Conservation (phyloP, 2,329 filamentous ascomycete genomes). For the Dactylellina drechsleri region DNA sequence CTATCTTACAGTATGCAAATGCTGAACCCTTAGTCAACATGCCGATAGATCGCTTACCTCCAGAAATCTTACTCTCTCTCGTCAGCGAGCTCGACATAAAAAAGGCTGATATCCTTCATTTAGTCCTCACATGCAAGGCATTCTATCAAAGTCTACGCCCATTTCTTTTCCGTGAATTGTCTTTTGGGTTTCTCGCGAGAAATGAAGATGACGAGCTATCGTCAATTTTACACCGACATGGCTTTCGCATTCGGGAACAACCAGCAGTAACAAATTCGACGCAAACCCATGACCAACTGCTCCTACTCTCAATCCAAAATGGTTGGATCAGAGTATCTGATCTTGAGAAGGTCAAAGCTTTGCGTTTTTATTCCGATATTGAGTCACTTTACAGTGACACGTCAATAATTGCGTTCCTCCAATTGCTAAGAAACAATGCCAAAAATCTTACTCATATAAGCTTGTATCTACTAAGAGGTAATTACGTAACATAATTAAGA, state of each 20-base stretch:
- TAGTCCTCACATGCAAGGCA: constrained; percentile 27
- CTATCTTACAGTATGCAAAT: too few relatives aligned
- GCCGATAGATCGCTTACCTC: constrained; percentile 40
- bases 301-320: constrained; percentile 23
- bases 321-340: constrained; percentile 26
- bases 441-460: constrained; percentile 20
- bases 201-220: constrained; percentile 16
- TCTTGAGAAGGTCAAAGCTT: constrained; percentile 21
- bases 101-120: constrained; percentile 33
- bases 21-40: neutral
- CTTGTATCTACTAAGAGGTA: constrained; percentile 36
- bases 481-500: too few relatives aligned
- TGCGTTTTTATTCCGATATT: constrained; percentile 41
- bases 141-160: constrained; percentile 33
- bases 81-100: constrained; percentile 19
- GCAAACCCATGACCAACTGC: constrained; percentile 3
- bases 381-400: constrained; percentile 17
- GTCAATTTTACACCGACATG: constrained; percentile 26
- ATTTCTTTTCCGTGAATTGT: constrained; percentile 27
- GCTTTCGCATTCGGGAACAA: constrained; percentile 27
- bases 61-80: constrained; percentile 40
- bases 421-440: constrained; percentile 15
- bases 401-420: constrained; percentile 28
- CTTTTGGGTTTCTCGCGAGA: constrained; percentile 30
- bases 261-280: neutral